Base-by-base conservation (phyloP, 371 early-diverging fungal genomes). In the Mortierella sp. region DNA sequence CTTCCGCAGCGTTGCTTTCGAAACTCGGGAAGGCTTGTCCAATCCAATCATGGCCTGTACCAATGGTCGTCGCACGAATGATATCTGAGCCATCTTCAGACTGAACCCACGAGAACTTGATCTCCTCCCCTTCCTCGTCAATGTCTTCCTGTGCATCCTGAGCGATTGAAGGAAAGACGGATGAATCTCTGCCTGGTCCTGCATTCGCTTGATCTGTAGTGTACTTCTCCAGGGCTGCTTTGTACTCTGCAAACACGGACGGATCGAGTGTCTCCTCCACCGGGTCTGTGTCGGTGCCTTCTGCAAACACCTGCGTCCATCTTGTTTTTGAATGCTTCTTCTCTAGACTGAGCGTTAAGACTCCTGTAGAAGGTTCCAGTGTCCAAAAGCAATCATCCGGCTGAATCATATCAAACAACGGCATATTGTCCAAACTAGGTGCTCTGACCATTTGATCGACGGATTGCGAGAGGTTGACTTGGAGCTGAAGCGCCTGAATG, bases 331-430 rank as follows among this genome's bases (percentile, higher is more conserved):
- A 78, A 58, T 89, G 83, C 23, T 70, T 56, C 65, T 90, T 95
- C 30, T 89, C 85, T 11, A 95, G 72, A 67, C 85, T 86, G 11
- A 95, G 58, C 0, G 93, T 90, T 30, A 95, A 59, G 1, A 85
- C 44, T 0, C 86, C 82, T 5, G 72, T 64, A 0, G 76, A 66
- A 15, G 76, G 34, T 37, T 94, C 94, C 11, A 94, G 52, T 6
- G 94, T 93, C 96, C 96, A 95, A 9, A 84, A 64, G 42, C 82
- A 89, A 11, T 90, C 89, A 17, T 86, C 84, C 0, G 92, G 83
- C 15, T 79, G 70, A 21, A 95, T 84, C 6, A 41, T 39, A 46
- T 81, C 86, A 53, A 79, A 85, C n/a, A 85, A 75, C 21, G 70
- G 65, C 28, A 73, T 68, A 14, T 63, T 52, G n/a, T 66, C 80